Evolutionary conservation across 208 protist genomes (phyloP).

Genomic region (Naegleria lovaniensis): DNA sequence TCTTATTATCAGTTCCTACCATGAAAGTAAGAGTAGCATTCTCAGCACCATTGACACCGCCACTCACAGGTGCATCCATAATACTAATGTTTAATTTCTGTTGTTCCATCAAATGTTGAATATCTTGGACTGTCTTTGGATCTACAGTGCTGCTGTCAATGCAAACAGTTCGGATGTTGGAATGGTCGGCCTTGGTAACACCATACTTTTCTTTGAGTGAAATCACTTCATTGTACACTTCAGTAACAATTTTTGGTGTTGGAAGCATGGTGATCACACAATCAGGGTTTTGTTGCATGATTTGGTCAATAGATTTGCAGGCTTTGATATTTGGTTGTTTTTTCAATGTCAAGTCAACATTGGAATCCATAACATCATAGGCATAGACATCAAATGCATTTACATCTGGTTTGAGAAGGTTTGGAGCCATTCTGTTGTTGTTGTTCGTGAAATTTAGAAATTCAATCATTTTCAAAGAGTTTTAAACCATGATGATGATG

Average conservation of each 20-base stretch:
- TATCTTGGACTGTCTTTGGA: constrained; percentile 41
- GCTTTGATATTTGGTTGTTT: constrained; percentile 11
- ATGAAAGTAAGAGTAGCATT: constrained; percentile 74
- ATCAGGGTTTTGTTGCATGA: constrained; percentile 41
- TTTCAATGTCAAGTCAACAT: neutral
- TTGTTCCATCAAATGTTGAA: constrained; percentile 29
- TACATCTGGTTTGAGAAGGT: constrained; percentile 6
- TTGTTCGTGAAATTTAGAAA: neutral
- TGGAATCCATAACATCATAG: neutral
- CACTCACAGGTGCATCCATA: constrained; percentile 71
- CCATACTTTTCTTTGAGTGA: constrained; percentile 31
- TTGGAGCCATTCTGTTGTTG: constrained; percentile 36
- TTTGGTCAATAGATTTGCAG: neutral
- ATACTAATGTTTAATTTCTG: constrained; percentile 32
- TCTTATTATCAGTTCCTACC: constrained; percentile 53
- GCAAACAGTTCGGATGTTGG: constrained; percentile 46
- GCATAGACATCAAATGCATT: neutral
- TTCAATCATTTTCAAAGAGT: too few species aligned
- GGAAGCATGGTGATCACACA: constrained; percentile 71
- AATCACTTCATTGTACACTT: constrained; percentile 46
- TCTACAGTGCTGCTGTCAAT: constrained; percentile 71
- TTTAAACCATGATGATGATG: too few species aligned
- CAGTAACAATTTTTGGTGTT: constrained; percentile 47
- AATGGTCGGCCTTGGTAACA: constrained; percentile 31
- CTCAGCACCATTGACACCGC: constrained; percentile 63